Percentiles rank a stretch among this genome's conserved stretches.
phyloP scores from a whole-genome alignment of 2,329 filamentous ascomycete species.

The Gnomoniopsis sp. region DNA sequence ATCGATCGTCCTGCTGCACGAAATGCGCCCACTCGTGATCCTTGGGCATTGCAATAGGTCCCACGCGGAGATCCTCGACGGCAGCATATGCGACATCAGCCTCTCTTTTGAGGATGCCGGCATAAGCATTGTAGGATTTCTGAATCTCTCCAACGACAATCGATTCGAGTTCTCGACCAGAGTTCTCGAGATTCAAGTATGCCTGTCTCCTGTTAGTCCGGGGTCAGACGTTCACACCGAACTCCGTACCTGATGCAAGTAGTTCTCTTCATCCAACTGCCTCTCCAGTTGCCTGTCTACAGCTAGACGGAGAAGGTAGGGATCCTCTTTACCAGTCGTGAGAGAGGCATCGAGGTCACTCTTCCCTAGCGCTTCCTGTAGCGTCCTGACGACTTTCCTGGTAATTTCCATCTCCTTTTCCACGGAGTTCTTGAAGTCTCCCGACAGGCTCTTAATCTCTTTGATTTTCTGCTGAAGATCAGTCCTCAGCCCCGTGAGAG shows the following conservation, averaged over 20 bases:
- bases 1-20: conserved; percentile 75
- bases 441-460: conserved; percentile 89
- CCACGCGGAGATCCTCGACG: conserved; percentile 76
- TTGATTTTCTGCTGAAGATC: conserved; percentile 96
- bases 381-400: conserved; percentile 69
- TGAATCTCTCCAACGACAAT: conserved; percentile 98
- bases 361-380: conserved; percentile 79
- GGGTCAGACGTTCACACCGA: background rate
- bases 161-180: conserved; percentile 89
- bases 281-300: conserved; percentile 89
- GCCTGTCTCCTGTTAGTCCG: conserved; percentile 52
- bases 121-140: conserved; percentile 93
- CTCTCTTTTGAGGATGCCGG: conserved; percentile 86
- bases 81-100: conserved; percentile 76
- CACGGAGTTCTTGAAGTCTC: conserved; percentile 95
- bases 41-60: conserved; percentile 89
- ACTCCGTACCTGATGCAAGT: conserved; percentile 76
- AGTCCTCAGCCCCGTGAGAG: conserved; percentile 78
- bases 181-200: conserved; percentile 90
- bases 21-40: conserved; percentile 89
- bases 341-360: conserved; percentile 73
- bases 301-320: conserved; percentile 78
- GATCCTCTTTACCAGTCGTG: conserved; percentile 83
- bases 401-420: conserved; percentile 92
- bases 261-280: conserved; percentile 96